phyloP scores from a whole-genome alignment of 495 filamentous ascomycete species.

The Gamarada debralockiae region DNA sequence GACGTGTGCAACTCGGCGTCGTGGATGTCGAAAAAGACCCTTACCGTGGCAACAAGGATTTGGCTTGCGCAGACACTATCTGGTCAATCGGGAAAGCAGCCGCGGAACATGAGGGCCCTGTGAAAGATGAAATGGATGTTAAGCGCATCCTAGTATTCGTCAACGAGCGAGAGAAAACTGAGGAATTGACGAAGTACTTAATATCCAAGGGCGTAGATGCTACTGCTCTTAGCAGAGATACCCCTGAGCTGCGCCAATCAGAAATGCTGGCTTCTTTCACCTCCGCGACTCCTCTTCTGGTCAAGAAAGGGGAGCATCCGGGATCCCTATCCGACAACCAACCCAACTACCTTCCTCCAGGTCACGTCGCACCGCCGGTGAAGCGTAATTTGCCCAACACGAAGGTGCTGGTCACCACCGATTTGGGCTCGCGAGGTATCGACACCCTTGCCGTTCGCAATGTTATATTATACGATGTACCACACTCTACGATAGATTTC shows the following conservation, averaged over 20 bases:
- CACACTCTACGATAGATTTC: slow-evolving; percentile 93
- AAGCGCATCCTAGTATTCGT: slow-evolving; percentile 96
- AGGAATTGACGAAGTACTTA: slow-evolving; percentile 77
- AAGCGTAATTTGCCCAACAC: slow-evolving; percentile 54
- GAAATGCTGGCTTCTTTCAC: slow-evolving; percentile 79
- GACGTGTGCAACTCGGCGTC: slow-evolving; percentile 89
- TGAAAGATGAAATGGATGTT: slow-evolving; percentile 46
- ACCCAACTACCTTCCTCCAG: slow-evolving; percentile 24
- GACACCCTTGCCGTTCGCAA: slow-evolving; percentile 90
- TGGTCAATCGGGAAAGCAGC: slow-evolving; percentile 87
- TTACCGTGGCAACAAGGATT: slow-evolving; percentile 82
- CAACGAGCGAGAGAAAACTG: slow-evolving; percentile 88
- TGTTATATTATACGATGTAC: slow-evolving; percentile 91
- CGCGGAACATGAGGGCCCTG: slow-evolving; percentile 44
- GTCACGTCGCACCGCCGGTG: slow-evolving; percentile 15
- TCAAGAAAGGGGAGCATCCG: slow-evolving; percentile 34
- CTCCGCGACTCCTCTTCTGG: slow-evolving; percentile 38
- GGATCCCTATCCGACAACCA: slow-evolving; percentile 23
- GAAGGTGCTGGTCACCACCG: slow-evolving; percentile 90
- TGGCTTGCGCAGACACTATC: slow-evolving; percentile 92
- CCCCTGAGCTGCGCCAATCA: slow-evolving; percentile 62
- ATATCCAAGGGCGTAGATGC: slow-evolving; percentile 83
- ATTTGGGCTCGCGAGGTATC: slow-evolving; percentile 87
- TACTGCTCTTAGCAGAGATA: slow-evolving; percentile 76
- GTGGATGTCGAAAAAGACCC: slow-evolving; percentile 86